These are phyloP conservation scores for Rhipidocladum racemiflorum DNA, from an alignment of 176 grass and related monocot species.

Conservation along the genomic window DNA sequence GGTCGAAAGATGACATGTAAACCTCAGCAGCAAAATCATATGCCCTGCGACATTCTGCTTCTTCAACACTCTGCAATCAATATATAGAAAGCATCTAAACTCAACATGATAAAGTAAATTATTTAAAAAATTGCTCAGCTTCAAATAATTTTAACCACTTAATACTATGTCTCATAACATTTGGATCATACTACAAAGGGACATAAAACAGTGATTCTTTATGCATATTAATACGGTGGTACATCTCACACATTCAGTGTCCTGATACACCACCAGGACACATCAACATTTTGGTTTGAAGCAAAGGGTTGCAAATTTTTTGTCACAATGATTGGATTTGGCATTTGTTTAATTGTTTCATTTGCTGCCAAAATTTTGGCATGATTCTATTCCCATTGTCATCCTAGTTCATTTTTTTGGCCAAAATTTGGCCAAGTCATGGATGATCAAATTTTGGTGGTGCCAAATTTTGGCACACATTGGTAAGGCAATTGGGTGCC, in stretches of 20 bases:
- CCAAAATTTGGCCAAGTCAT: too few relatives aligned
- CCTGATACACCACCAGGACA: neutral
- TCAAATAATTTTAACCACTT: neutral
- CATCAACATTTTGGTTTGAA: too few relatives aligned
- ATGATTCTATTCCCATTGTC: too few relatives aligned
- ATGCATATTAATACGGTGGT: neutral
- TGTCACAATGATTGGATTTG: neutral
- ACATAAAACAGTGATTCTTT: neutral
- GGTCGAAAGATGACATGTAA: conserved; percentile 57
- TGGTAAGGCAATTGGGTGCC: neutral
- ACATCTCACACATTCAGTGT: neutral
- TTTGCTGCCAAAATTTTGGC: too few relatives aligned
- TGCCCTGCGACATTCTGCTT: conserved; percentile 63
- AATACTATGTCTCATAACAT: neutral
- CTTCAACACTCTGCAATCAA: conserved; percentile 69
- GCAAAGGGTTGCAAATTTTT: too few relatives aligned
- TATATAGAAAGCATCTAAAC: conserved; percentile 6
- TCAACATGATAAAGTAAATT: conserved; percentile 15
- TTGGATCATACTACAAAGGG: neutral
- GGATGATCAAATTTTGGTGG: too few relatives aligned
- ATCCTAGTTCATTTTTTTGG: too few relatives aligned
- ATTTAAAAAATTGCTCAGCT: neutral
- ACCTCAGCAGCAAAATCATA: conserved; percentile 64
- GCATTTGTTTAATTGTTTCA: too few relatives aligned
- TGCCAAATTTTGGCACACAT: neutral